Evolutionary conservation across 305 asterid species (phyloP), one percentile per base, ranked within the genome.

Genomic region (Rubia tinctorum): DNA sequence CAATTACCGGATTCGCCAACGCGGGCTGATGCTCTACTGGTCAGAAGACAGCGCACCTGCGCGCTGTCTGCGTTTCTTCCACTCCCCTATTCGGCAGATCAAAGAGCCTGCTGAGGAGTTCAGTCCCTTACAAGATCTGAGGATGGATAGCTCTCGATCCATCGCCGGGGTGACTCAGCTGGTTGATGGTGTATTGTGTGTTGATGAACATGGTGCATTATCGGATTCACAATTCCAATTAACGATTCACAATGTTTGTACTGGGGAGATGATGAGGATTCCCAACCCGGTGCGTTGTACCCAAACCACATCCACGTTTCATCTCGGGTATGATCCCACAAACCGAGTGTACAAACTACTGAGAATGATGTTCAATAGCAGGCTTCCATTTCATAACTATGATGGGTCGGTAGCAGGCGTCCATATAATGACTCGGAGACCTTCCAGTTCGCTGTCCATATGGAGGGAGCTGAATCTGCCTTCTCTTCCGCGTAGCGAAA

Each of bases 281-380:
- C 66, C 66, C 0, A 6, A 13, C 18, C 66, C 66, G 1, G 40
- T 61, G 30, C 8, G 3, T 1, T 12, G 13, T 27, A 4, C 1
- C 8, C 39, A 7, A 6, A 56, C 66, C 18, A 23, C 37, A 1
- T 61, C 66, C 34, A 61, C 30, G 13, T 61, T 61, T 25, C 30
- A 61, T 61, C 66, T 61, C 30, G 66, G 66, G 40, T 61, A 61
- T 61, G 66, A 61, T 58, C 63, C 63, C 2, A 12, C 13, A 8
- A 58, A 23, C 63, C n/a, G 30, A 23, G 63, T 58, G 20, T 61
- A 61, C 66, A 61, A 61, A 6, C 39, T 61, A 20, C 39, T 61
- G 18, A 61, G 40, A 27, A 5, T 61, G 66, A 61, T 61, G 6
- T 17, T 51, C 30, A 27, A 2, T 27, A 27, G 2, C 30, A 27